phyloP scores from a whole-genome alignment of 148 eudicot species.

The Tetragonia tetragonoides region DNA sequence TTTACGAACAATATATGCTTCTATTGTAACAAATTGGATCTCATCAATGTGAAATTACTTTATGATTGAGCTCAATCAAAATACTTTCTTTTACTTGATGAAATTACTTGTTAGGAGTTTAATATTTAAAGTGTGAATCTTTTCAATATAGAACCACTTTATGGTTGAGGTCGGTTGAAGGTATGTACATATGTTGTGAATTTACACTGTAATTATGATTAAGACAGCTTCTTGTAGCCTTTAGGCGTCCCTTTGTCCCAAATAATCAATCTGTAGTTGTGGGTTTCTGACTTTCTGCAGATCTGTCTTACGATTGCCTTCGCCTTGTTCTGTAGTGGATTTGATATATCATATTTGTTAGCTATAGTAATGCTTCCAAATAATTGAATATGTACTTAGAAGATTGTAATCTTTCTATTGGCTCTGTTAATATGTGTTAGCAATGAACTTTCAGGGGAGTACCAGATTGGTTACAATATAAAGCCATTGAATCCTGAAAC shows the following conservation, averaged over 20 bases:
- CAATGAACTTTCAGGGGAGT: slow-evolving; percentile 62
- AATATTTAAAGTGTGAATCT: background rate
- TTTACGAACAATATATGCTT: no score
- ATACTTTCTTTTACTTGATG: background rate
- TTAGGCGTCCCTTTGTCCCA: background rate
- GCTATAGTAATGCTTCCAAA: background rate
- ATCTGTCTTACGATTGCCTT: background rate
- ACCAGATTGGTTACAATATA: slow-evolving; percentile 67
- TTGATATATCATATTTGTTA: background rate
- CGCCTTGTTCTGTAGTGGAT: background rate
- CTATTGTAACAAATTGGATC: no score
- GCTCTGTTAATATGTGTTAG: background rate
- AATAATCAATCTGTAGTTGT: background rate
- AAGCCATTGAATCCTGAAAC: slow-evolving; percentile 63
- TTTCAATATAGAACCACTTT: background rate
- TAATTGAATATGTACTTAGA: slow-evolving; percentile 1
- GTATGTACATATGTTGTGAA: background rate
- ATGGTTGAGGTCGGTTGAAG: background rate
- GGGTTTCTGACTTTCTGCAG: background rate
- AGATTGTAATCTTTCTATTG: background rate
- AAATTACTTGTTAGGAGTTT: background rate
- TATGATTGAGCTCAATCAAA: no score
- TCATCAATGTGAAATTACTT: no score
- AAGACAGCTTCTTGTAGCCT: background rate
- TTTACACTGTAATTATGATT: background rate